phyloP scores from a whole-genome alignment of 2,329 filamentous ascomycete species.

The Nemania abortiva region DNA sequence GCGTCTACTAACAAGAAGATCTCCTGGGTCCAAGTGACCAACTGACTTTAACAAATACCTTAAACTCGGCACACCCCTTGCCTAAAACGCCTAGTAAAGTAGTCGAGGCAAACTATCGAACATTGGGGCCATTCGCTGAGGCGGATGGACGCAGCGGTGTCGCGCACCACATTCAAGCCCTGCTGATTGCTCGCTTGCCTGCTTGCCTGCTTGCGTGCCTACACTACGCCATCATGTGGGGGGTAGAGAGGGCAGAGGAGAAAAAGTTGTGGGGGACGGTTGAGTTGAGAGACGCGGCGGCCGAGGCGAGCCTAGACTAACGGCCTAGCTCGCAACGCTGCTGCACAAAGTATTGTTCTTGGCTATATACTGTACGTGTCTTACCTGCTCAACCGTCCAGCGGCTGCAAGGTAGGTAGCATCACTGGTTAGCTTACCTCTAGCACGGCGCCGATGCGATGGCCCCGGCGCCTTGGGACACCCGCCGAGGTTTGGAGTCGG shows the following conservation, averaged over 20 bases:
- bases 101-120: slow-evolving; percentile 15
- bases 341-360: not conserved
- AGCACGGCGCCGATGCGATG: slow-evolving; percentile 18
- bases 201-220: not conserved
- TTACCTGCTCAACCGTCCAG: not conserved
- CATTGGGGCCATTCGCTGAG: not conserved
- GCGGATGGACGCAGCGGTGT: not conserved
- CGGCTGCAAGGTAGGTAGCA: not conserved
- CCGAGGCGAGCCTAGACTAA: not conserved
- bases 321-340: not conserved
- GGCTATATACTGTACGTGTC: not conserved
- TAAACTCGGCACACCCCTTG: not conserved
- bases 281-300: not conserved
- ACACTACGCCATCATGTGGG: not conserved
- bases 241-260: not conserved
- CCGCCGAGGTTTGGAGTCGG: not conserved
- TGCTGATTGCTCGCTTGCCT: not conserved
- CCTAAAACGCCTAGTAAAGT: slow-evolving; percentile 20
- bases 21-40: not conserved
- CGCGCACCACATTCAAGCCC: not conserved
- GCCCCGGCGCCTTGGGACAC: not conserved
- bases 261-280: not conserved
- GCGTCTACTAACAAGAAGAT: not conserved
- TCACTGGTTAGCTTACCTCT: not conserved
- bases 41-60: slow-evolving; percentile 3